A percentile compares a stretch with the other conserved stretches of the same genome.
Conservation (phyloP, 129 eudicot genomes). For the Tagetes erecta region DNA sequence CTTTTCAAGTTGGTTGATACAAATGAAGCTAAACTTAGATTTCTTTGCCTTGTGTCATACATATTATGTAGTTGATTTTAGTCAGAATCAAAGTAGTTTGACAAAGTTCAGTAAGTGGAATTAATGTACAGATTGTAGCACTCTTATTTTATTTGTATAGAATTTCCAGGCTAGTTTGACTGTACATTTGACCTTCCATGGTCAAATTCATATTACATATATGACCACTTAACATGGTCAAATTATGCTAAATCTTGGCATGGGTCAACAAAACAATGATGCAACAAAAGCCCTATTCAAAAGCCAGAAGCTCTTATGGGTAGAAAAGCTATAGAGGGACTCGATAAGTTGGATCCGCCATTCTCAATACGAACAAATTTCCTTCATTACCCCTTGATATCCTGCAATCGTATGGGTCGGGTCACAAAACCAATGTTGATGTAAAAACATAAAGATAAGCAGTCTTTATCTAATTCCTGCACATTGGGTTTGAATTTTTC, state of each 20-base stretch:
- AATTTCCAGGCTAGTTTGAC: constrained; percentile 1
- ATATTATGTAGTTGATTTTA: too few species aligned
- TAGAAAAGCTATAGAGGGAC: constrained; percentile 40
- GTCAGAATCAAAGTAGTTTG: too few species aligned
- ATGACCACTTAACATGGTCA: constrained; percentile 18
- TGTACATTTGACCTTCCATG: constrained; percentile 18
- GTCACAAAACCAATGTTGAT: neutral
- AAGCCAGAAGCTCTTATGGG: constrained; percentile 13
- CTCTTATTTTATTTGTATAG: constrained; percentile 2
- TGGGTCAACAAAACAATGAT: constrained; percentile 3
- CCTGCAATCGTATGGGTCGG: constrained; percentile 38
- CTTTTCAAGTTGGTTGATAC: too few species aligned
- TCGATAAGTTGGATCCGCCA: constrained; percentile 79
- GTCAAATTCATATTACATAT: constrained; percentile 17
- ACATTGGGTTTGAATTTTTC: neutral
- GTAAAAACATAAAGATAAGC: neutral
- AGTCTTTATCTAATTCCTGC: neutral
- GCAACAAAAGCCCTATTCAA: neutral
- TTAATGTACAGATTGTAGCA: neutral
- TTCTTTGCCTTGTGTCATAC: too few species aligned
- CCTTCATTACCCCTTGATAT: constrained; percentile 95
- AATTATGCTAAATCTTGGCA: constrained; percentile 22
- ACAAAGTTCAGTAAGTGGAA: neutral
- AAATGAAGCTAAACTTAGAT: too few species aligned
- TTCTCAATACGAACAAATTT: constrained; percentile 84